A percentile compares a stretch with the other conserved stretches of the same genome.
These are phyloP conservation scores for Neospora caninum DNA, from an alignment of 169 alveolate genomes.

Conservation along the genomic window DNA sequence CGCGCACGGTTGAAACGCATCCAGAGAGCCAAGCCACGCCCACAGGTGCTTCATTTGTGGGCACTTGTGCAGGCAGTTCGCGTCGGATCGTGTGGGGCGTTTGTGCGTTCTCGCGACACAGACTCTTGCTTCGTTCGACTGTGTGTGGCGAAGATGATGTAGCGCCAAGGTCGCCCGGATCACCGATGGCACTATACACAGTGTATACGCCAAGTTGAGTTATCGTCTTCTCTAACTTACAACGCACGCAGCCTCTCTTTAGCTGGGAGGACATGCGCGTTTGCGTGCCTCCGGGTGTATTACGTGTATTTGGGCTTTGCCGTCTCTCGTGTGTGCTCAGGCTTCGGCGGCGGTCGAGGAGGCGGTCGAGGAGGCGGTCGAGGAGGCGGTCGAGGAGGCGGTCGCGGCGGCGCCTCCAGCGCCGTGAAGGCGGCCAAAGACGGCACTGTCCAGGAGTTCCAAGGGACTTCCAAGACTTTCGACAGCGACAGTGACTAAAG, in stretches of 20 bases:
- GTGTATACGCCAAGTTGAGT: no score
- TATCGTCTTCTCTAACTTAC: no score
- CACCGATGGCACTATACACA: no score
- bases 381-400: constrained; percentile 72
- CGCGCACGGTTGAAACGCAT: neutral
- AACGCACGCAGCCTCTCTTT: neutral
- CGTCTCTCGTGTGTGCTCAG: neutral
- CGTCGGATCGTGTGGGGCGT: no score
- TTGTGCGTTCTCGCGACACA: no score
- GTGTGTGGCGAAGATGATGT: no score
- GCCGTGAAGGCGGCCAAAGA: constrained; percentile 68
- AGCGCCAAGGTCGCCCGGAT: no score
- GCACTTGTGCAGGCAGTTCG: no score
- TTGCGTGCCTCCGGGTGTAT: neutral
- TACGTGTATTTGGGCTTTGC: neutral
- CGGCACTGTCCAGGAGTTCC: constrained; percentile 68
- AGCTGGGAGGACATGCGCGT: neutral
- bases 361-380: constrained; percentile 73
- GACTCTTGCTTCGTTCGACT: no score
- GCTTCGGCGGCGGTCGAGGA: constrained; percentile 69
- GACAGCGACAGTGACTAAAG: constrained; percentile 63
- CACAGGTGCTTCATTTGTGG: no score
- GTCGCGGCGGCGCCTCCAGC: constrained; percentile 72
- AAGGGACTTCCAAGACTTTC: constrained; percentile 67
- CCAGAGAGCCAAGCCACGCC: neutral